A percentile compares a stretch with the other conserved stretches of the same genome.
Evolutionary conservation across 2,329 filamentous ascomycete genomes (phyloP).

Genomic region (Torrubiellomyces zombiae): DNA sequence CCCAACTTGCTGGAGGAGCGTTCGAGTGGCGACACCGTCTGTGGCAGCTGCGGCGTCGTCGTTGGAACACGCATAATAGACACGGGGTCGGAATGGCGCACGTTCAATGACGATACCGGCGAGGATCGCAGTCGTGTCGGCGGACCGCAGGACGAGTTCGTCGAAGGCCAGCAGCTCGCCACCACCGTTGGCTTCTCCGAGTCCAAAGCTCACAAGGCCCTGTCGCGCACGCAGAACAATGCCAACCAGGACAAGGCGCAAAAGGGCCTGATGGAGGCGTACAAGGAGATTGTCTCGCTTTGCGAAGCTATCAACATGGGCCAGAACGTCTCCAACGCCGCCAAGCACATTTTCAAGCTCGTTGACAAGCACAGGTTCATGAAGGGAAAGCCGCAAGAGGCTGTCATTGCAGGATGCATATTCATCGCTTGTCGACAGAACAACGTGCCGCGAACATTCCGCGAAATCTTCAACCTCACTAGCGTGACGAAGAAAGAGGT

Average conservation of each 20-base stretch:
- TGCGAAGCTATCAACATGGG: slow-evolving; percentile 76
- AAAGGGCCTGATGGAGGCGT: slow-evolving; percentile 68
- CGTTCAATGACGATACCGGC: slow-evolving; percentile 94
- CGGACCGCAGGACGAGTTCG: slow-evolving; percentile 75
- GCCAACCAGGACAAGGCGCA: slow-evolving; percentile 71
- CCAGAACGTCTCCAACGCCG: slow-evolving; percentile 67
- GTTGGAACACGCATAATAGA: slow-evolving; percentile 85
- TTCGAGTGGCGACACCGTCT: slow-evolving; percentile 83
- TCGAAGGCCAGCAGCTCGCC: slow-evolving; percentile 79
- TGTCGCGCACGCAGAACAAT: slow-evolving; percentile 75
- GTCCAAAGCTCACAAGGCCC: slow-evolving; percentile 51
- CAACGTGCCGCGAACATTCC: slow-evolving; percentile 73
- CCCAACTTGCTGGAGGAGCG: slow-evolving; percentile 89
- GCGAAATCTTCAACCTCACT: slow-evolving; percentile 85
- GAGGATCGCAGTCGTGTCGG: slow-evolving; percentile 97
- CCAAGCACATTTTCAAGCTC: slow-evolving; percentile 90
- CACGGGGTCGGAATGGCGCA: slow-evolving; percentile 94
- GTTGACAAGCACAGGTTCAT: slow-evolving; percentile 85
- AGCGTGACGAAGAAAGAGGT: slow-evolving; percentile 96
- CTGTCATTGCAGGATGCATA: slow-evolving; percentile 88
- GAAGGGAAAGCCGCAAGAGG: slow-evolving; percentile 89
- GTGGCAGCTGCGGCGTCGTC: slow-evolving; percentile 79
- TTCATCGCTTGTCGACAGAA: slow-evolving; percentile 94
- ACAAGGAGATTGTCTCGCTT: slow-evolving; percentile 71
- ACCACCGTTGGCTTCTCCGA: slow-evolving; percentile 78